Base-by-base conservation (phyloP, 2,329 filamentous ascomycete genomes). In the Xylaria sp. region DNA sequence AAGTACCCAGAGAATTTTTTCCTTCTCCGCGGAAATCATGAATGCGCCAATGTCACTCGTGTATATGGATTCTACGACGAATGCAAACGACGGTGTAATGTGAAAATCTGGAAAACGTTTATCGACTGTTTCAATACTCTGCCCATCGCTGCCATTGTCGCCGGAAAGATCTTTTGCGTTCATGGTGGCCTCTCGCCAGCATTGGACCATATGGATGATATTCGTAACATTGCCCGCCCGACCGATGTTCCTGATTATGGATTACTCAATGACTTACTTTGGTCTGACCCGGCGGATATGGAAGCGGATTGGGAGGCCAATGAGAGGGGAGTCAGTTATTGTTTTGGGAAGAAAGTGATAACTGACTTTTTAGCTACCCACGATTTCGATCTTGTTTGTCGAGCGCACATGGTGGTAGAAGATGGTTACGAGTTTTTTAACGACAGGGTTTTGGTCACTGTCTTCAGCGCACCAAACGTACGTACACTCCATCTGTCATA, bases 1-100 rank as follows among this genome's bases (percentile, higher is more conserved):
- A 98, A 98, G 84, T 98, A 97, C 78, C 95, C 95, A 51, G 95
- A 99, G 82, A 99, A 99, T 84, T 98, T 99, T 83, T 99, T 99
- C 84, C 91, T 99, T 70, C 88, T 99, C 63, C 92, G 95, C 71
- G 95, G 95, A 68, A 99, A 99, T 84, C 95, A 99, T 84, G 95
- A 99, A 81, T 98, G 95, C 82, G 95, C 95, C 63, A 96, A 92
- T 56, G 96, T 99, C 84, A 99, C 96, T 84, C 92, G 95, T 76
- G 96, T 98, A 80, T 99, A 99, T 79, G 95, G 95, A 64, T 99
- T 99, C 84, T 99, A 99, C 84, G 95, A 99, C 76, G 94, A 99
- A 81, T 99, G 94, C 89, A 99, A 99, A 85, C 90, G 95, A 76
- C 87, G 94, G 72, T 98, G 96, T 84, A 99, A 98, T 82, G 97